Evolutionary conservation across 1,284 basidiomycete species (phyloP).

Genomic region (Ganoderma sp.): DNA sequence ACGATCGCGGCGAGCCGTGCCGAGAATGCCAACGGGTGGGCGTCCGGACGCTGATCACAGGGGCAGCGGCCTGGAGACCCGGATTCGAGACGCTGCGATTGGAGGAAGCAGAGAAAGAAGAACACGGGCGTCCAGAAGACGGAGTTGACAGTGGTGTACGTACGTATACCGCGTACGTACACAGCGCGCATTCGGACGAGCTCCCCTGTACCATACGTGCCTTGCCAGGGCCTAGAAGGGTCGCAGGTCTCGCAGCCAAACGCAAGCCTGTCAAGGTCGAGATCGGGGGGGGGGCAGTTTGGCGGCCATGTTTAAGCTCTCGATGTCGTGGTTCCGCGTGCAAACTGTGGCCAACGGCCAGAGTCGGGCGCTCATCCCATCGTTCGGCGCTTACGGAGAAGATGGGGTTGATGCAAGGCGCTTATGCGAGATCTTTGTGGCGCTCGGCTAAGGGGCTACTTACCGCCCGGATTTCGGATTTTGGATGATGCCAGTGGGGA

Average conservation of each 20-base stretch:
- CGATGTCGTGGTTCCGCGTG: too few relatives aligned
- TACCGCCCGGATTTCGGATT: neutral
- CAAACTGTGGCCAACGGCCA: too few relatives aligned
- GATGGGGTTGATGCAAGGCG: neutral
- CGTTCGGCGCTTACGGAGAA: neutral
- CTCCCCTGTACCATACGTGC: neutral
- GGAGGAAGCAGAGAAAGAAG: neutral
- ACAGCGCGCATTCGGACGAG: neutral
- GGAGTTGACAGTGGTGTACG: neutral
- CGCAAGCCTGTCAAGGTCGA: too few relatives aligned
- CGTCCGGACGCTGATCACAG: neutral
- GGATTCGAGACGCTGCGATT: neutral
- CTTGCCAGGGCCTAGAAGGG: neutral
- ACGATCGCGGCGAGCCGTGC: neutral
- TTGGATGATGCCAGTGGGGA: neutral
- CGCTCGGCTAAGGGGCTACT: neutral
- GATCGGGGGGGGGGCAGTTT: neutral
- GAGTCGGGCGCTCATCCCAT: neutral
- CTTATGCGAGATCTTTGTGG: constrained; percentile 5
- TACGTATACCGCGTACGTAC: neutral
- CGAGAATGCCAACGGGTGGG: neutral
- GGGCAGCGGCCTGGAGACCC: neutral
- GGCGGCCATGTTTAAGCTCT: too few relatives aligned
- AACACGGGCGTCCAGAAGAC: neutral
- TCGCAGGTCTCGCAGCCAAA: neutral